Evolutionary conservation across 2,329 filamentous ascomycete genomes (phyloP).

Genomic region (Ophiostoma quercus): DNA sequence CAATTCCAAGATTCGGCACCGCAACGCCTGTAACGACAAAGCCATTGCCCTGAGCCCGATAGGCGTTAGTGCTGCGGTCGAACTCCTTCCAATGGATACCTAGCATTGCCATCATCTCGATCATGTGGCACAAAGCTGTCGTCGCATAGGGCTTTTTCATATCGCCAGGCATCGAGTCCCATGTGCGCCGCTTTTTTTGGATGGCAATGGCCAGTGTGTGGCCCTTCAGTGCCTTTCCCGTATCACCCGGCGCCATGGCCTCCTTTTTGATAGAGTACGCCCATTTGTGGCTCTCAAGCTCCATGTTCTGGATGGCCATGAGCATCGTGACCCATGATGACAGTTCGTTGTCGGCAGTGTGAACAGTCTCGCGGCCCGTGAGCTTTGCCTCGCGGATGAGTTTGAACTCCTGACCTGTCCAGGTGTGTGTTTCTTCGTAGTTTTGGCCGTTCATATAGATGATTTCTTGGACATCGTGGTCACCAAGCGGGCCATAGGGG

Average conservation of each 20-base stretch:
- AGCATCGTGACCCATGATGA: constrained; percentile 51
- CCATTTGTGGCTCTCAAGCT: constrained; percentile 45
- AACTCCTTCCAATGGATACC: constrained; percentile 57
- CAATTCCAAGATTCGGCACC: constrained; percentile 47
- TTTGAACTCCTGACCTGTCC: constrained; percentile 27
- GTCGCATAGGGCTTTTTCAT: constrained; percentile 48
- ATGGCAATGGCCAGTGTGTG: constrained; percentile 36
- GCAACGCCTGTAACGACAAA: constrained; percentile 46
- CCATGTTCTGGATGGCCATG: constrained; percentile 47
- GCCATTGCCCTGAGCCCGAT: constrained; percentile 45
- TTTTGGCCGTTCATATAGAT: constrained; percentile 41
- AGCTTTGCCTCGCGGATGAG: constrained; percentile 1
- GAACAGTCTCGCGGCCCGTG: constrained; percentile 33
- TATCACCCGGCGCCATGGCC: not conserved
- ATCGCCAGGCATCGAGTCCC: constrained; percentile 47
- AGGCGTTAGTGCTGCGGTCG: constrained; percentile 47
- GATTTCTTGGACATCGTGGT: constrained; percentile 30
- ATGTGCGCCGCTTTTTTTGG: constrained; percentile 43
- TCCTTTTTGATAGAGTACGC: constrained; percentile 40
- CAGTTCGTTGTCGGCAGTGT: constrained; percentile 52
- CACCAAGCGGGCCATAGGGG: constrained; percentile 33
- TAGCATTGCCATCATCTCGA: constrained; percentile 50
- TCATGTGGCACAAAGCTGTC: constrained; percentile 49
- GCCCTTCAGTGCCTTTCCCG: not conserved
- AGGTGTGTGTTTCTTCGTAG: constrained; percentile 25